Evolutionary conservation across 2,329 filamentous ascomycete species (phyloP).

Genomic region (Nakataea oryzae): DNA sequence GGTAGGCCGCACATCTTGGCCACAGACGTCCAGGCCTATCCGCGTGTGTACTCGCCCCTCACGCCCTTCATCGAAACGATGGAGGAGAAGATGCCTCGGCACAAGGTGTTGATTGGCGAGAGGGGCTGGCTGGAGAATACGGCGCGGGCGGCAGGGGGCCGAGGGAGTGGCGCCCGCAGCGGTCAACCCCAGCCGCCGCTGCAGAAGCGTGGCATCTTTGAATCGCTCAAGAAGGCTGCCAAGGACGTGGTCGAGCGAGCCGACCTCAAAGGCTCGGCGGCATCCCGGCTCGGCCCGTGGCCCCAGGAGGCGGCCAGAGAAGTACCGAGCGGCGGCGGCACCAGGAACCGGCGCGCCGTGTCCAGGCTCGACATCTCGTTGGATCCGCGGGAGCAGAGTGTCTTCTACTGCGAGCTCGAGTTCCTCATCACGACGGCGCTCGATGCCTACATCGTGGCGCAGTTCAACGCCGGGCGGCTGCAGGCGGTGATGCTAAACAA

Average conservation of each 20-base stretch:
- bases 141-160: constrained; percentile 11
- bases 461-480: constrained; percentile 45
- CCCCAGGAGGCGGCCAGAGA: not conserved
- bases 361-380: constrained; percentile 36
- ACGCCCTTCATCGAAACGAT: constrained; percentile 28
- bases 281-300: not conserved
- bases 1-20: too few relatives aligned
- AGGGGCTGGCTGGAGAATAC: constrained; percentile 47
- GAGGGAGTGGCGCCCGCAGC: not conserved
- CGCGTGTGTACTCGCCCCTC: constrained; percentile 28
- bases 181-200: not conserved
- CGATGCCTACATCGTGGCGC: constrained; percentile 39
- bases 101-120: constrained; percentile 42
- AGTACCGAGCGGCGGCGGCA: too few relatives aligned
- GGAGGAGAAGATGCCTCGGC: constrained; percentile 19
- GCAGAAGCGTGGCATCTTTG: constrained; percentile 30
- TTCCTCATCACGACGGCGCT: constrained; percentile 40
- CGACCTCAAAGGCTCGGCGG: constrained; percentile 10
- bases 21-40: too few relatives aligned
- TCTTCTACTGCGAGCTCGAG: constrained; percentile 50
- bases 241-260: constrained; percentile 34
- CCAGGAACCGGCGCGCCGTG: constrained; percentile 3
- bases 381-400: constrained; percentile 43
- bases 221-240: constrained; percentile 39
- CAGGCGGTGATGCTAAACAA: constrained; percentile 39